Evolutionary conservation across 257 asterid species (phyloP).

Genomic region (Forsythia viridissima): DNA sequence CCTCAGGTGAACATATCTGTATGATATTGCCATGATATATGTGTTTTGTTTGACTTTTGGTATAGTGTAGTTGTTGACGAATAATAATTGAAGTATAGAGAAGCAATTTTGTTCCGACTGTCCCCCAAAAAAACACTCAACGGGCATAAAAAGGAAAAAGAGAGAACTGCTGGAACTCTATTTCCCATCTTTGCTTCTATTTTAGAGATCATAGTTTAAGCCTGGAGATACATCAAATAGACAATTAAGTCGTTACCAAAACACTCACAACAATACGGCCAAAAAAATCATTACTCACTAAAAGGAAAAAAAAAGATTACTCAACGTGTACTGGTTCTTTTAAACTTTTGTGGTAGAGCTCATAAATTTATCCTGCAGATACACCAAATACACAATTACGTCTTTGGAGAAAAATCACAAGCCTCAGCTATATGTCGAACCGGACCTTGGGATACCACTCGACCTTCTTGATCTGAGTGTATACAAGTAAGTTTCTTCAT

Average conservation of each 20-base stretch:
- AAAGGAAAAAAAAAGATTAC: background rate
- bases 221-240: background rate
- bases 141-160: background rate
- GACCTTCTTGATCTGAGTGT: slow-evolving; percentile 97
- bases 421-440: slow-evolving; percentile 89
- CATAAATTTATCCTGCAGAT: slow-evolving; percentile 54
- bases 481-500: slow-evolving; percentile 61
- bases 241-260: background rate
- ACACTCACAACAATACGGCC: background rate
- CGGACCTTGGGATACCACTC: slow-evolving; percentile 94
- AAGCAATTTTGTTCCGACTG: background rate
- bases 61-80: background rate
- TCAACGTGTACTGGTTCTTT: background rate
- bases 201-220: background rate
- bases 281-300: background rate
- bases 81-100: background rate
- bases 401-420: slow-evolving; percentile 94
- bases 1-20: background rate
- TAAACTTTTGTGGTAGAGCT: background rate
- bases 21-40: background rate
- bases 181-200: background rate
- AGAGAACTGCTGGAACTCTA: background rate
- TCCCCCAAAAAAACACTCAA: background rate
- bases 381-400: slow-evolving; percentile 75
- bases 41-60: background rate